Evolutionary conservation across 2,329 filamentous ascomycete species (phyloP).

Genomic region (Nemania abortiva): DNA sequence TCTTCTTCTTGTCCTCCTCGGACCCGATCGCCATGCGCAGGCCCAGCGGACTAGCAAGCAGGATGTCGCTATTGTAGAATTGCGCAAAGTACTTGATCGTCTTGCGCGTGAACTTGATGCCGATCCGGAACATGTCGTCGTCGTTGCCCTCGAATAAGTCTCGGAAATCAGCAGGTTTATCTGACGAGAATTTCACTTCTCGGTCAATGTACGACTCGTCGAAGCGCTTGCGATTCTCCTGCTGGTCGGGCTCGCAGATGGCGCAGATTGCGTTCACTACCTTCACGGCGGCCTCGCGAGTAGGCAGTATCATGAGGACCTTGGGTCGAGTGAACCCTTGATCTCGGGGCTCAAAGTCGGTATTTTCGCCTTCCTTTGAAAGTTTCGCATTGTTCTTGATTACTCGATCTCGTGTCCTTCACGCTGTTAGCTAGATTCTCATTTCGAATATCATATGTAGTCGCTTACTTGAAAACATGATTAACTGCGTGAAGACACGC

Average conservation of each 20-base stretch:
- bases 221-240: constrained; percentile 95
- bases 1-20: constrained; percentile 73
- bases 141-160: constrained; percentile 95
- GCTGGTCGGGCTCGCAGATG: constrained; percentile 85
- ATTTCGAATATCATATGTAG: not conserved
- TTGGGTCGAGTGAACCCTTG: constrained; percentile 97
- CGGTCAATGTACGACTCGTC: constrained; percentile 82
- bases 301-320: constrained; percentile 89
- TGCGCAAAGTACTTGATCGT: constrained; percentile 94
- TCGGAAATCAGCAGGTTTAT: constrained; percentile 86
- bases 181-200: constrained; percentile 74
- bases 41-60: constrained; percentile 90
- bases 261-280: constrained; percentile 82
- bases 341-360: constrained; percentile 82
- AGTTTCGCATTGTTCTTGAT: constrained; percentile 92
- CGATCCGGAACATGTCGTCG: constrained; percentile 95
- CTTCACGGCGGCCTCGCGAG: constrained; percentile 84
- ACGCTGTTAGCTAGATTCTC: constrained; percentile 7
- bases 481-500: constrained; percentile 88
- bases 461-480: constrained; percentile 83
- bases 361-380: constrained; percentile 71
- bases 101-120: constrained; percentile 97
- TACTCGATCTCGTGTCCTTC: constrained; percentile 84
- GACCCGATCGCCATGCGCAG: constrained; percentile 91
- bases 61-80: constrained; percentile 97